Evolutionary conservation across 2,329 filamentous ascomycete species (phyloP).

Genomic region (Bipolaris sorokiniana): DNA sequence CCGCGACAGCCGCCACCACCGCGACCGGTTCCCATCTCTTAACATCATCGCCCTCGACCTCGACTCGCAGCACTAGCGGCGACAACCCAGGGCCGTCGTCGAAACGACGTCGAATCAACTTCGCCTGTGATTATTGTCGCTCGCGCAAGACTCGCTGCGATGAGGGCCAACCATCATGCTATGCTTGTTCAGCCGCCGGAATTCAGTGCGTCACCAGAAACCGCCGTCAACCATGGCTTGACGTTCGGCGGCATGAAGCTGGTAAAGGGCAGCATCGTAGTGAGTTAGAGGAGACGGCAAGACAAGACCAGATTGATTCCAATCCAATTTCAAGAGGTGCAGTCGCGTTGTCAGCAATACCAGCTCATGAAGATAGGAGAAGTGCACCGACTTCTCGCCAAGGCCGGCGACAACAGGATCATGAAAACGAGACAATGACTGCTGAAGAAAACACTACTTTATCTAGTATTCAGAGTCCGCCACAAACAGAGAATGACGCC

Average conservation of each 20-base stretch:
- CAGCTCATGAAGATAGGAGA: background rate
- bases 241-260: background rate
- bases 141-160: background rate
- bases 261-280: background rate
- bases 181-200: background rate
- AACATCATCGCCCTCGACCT: background rate
- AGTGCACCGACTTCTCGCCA: background rate
- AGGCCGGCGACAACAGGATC: background rate
- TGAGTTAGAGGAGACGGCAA: background rate
- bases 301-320: background rate
- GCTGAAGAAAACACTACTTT: background rate
- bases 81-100: background rate
- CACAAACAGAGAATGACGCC: background rate
- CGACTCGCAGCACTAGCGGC: background rate
- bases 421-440: background rate
- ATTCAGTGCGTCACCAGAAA: background rate
- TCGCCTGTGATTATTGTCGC: constrained; percentile 1
- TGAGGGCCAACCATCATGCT: background rate
- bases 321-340: background rate
- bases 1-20: background rate
- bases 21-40: background rate
- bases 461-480: background rate
- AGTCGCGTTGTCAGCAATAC: background rate
- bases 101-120: background rate
- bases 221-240: background rate